Evolutionary conservation across 2,329 filamentous ascomycete genomes (phyloP).

Genomic region (Biscogniauxia mediterranea): DNA sequence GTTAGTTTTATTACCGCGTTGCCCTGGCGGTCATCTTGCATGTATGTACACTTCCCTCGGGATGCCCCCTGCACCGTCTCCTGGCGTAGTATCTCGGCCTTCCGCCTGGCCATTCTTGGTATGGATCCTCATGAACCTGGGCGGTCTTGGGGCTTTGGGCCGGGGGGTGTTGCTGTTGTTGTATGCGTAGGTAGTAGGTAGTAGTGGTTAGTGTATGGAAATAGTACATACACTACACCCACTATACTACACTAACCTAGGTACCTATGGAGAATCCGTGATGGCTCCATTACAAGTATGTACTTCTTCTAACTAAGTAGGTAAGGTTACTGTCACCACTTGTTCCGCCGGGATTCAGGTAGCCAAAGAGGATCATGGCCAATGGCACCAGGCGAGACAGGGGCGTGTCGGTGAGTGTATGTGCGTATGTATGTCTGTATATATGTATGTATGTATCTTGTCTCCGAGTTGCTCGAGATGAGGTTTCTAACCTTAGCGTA

Average conservation of each 20-base stretch:
- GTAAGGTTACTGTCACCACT: no score
- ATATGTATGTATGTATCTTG: no score
- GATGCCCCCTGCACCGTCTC: background rate
- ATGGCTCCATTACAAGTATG: no score
- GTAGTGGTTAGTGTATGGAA: no score
- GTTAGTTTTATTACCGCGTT: constrained; percentile 40
- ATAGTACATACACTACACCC: no score
- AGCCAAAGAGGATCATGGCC: background rate
- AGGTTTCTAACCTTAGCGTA: no score
- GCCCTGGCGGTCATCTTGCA: constrained; percentile 22
- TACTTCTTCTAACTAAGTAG: no score
- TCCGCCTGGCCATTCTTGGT: background rate
- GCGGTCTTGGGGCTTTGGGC: background rate
- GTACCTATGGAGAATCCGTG: background rate
- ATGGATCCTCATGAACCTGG: background rate
- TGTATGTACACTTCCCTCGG: background rate
- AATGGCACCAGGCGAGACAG: background rate
- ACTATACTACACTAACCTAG: background rate
- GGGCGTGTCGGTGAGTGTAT: no score
- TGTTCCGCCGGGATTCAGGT: no score
- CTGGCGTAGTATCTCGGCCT: background rate
- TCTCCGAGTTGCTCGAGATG: no score
- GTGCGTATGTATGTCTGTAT: no score
- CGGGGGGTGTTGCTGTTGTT: background rate
- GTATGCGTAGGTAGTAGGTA: no score